phyloP scores from a whole-genome alignment of 2,329 filamentous ascomycete genomes.

The Incumbomyces lentus region DNA sequence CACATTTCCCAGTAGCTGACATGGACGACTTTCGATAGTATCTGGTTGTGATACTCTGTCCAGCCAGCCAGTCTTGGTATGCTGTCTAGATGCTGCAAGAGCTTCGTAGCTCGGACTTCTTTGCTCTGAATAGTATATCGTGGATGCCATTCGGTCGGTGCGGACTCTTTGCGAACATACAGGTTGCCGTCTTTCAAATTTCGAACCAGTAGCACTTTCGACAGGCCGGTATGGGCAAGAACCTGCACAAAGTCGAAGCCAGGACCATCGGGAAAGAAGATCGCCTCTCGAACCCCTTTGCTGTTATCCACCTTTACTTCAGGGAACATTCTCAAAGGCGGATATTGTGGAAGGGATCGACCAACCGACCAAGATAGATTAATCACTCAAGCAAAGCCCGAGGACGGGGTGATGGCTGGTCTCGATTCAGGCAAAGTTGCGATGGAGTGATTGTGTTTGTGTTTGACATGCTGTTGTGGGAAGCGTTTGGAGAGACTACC shows the following conservation, averaged over 20 bases:
- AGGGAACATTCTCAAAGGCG: too few species aligned
- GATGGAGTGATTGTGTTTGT: not conserved
- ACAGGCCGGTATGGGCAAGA: not conserved
- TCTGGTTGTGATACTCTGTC: not conserved
- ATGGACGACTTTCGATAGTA: not conserved
- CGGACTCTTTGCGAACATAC: conserved; percentile 1
- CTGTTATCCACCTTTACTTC: not conserved
- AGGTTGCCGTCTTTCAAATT: not conserved
- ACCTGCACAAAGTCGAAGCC: not conserved
- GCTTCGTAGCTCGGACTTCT: not conserved
- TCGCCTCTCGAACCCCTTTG: not conserved
- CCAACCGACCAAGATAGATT: not conserved
- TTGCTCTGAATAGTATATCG: not conserved
- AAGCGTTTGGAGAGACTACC: too few species aligned
- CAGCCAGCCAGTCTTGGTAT: not conserved
- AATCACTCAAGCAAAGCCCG: not conserved
- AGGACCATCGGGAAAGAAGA: not conserved
- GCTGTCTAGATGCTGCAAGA: not conserved
- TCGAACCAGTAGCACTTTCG: not conserved
- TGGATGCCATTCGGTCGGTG: not conserved
- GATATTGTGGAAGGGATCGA: too few species aligned
- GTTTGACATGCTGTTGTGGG: too few species aligned
- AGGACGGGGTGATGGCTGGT: not conserved
- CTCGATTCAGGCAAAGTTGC: not conserved
- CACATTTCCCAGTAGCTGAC: not conserved